Evolutionary conservation across 2,329 filamentous ascomycete species (phyloP).

Genomic region (Monilinia polystroma): DNA sequence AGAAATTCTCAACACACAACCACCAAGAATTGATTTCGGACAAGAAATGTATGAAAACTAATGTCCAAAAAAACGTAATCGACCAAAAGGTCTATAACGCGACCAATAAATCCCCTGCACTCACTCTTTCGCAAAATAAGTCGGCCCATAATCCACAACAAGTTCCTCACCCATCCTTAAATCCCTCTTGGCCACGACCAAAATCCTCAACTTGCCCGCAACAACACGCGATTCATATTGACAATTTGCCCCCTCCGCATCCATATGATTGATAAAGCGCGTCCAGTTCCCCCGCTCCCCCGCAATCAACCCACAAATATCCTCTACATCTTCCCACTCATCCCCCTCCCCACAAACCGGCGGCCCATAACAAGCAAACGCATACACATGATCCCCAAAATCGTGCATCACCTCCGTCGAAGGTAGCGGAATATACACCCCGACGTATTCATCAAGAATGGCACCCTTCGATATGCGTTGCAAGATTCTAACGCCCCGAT

Average conservation of each 20-base stretch:
- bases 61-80: neutral
- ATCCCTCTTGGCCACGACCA: neutral
- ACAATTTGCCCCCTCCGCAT: neutral
- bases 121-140: neutral
- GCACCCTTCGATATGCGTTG: neutral
- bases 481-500: neutral
- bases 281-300: neutral
- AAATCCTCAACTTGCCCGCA: neutral
- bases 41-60: neutral
- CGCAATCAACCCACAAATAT: neutral
- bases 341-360: neutral
- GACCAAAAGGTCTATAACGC: neutral
- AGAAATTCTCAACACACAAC: neutral
- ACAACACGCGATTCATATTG: neutral
- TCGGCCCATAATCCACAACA: neutral
- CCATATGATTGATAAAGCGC: neutral
- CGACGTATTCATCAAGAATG: neutral
- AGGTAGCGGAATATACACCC: neutral
- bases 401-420: accelerated
- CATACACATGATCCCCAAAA: neutral
- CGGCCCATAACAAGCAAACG: neutral
- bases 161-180: neutral
- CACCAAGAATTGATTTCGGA: neutral
- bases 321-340: neutral
- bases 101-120: neutral